Evolutionary conservation across 2,329 filamentous ascomycete species (phyloP).

Genomic region (Dothideomycetes sp.): DNA sequence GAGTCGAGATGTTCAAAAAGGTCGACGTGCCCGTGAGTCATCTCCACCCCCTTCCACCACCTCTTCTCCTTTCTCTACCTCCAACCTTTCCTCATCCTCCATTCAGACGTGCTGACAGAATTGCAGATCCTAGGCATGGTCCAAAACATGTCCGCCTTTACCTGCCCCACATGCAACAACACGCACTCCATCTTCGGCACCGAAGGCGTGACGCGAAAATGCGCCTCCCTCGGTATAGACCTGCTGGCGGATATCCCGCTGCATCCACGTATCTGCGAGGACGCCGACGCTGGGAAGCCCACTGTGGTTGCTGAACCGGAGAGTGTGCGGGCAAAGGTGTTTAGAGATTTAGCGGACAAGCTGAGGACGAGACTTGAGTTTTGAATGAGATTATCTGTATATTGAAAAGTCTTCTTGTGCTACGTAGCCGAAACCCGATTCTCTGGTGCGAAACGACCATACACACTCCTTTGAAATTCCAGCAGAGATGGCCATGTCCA

Average conservation of each 20-base stretch:
- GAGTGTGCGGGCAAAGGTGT: conserved; percentile 60
- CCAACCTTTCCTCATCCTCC: background rate
- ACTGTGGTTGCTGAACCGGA: conserved; percentile 79
- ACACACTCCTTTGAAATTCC: too few relatives aligned
- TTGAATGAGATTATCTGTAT: too few relatives aligned
- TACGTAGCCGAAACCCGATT: too few relatives aligned
- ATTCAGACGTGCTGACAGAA: background rate
- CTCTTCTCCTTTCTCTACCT: too few relatives aligned
- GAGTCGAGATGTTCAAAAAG: conserved; percentile 85
- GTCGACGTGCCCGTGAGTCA: conserved; percentile 54
- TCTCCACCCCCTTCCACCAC: background rate
- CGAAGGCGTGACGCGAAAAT: conserved; percentile 51
- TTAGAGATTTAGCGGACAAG: conserved; percentile 35
- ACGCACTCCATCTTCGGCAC: conserved; percentile 25
- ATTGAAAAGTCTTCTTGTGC: too few relatives aligned
- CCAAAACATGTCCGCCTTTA: conserved; percentile 83
- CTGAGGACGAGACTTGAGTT: conserved; percentile 9
- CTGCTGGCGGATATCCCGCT: conserved; percentile 83
- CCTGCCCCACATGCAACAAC: conserved; percentile 50
- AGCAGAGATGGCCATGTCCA: too few relatives aligned
- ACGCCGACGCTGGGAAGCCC: conserved; percentile 77
- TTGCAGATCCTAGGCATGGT: conserved; percentile 64
- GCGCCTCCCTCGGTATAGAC: conserved; percentile 60
- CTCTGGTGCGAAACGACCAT: too few relatives aligned
- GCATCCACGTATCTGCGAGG: conserved; percentile 74